Evolutionary conservation across 345 rosid species (phyloP).

Genomic region (Durio zibethinus): DNA sequence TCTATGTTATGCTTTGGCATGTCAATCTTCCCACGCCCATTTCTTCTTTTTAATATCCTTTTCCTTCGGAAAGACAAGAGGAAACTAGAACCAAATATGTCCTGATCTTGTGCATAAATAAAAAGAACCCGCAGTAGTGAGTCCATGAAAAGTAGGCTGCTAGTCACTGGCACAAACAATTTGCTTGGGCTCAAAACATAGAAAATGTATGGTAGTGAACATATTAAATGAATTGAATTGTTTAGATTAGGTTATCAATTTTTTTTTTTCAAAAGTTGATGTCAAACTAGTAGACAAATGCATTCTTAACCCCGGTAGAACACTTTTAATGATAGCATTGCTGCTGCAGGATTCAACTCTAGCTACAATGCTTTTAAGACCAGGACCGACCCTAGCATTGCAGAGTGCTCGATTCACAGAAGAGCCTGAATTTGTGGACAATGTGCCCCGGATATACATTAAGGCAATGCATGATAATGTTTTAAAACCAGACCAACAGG

Average conservation of each 20-base stretch:
- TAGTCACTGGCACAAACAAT: no score
- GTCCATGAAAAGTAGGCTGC: no score
- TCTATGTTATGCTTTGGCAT: neutral
- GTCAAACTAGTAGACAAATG: neutral
- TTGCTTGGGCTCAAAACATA: no score
- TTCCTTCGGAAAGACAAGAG: neutral
- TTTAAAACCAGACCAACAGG: conserved; percentile 72
- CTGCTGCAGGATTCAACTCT: conserved; percentile 57
- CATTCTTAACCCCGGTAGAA: neutral
- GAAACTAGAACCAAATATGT: neutral
- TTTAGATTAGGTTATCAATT: neutral
- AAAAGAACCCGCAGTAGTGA: neutral
- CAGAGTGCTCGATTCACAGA: conserved; percentile 39
- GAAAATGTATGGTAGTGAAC: neutral
- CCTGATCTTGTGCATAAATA: neutral
- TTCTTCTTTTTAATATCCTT: neutral
- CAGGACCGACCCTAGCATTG: conserved; percentile 63
- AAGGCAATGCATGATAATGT: conserved; percentile 61
- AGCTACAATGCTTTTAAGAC: conserved; percentile 69
- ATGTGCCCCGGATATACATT: conserved; percentile 59
- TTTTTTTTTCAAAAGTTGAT: neutral
- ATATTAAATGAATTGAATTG: neutral
- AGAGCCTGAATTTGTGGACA: conserved; percentile 18
- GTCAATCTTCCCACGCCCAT: neutral
- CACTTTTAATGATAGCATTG: neutral